These are phyloP conservation scores for Ophiostoma perfectum DNA, from an alignment of 2,329 filamentous ascomycete genomes.

Conservation along the genomic window DNA sequence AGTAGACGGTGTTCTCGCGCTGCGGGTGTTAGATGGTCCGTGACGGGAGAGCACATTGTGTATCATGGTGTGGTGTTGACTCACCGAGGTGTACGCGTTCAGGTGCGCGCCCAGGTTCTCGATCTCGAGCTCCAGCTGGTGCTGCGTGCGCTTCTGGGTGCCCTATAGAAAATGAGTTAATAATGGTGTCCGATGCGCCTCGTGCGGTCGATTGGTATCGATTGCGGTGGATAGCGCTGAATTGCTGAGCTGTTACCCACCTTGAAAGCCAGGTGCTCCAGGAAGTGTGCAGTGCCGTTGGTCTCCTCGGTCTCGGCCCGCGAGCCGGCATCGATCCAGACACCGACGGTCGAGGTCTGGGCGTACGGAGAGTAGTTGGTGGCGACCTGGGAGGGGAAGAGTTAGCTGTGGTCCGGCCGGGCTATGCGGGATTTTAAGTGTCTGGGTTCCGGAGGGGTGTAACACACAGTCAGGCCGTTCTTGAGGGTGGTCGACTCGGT, in stretches of 20 bases:
- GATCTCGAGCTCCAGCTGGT: slow-evolving; percentile 98
- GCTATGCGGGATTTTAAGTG: neutral
- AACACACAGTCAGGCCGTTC: slow-evolving; percentile 87
- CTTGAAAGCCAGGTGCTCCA: slow-evolving; percentile 99
- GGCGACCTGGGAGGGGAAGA: slow-evolving; percentile 62
- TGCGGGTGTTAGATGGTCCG: slow-evolving; percentile 33
- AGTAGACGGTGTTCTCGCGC: slow-evolving; percentile 99
- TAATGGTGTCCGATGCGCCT: neutral
- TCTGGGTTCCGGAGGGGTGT: slow-evolving; percentile 24
- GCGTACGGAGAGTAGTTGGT: slow-evolving; percentile 98
- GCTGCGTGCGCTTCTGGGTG: slow-evolving; percentile 87
- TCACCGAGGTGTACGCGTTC: slow-evolving; percentile 97
- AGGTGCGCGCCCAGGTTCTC: slow-evolving; percentile 99
- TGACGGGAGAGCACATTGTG: slow-evolving; percentile 16
- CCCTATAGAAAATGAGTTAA: slow-evolving; percentile 50
- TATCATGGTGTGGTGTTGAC: slow-evolving; percentile 19
- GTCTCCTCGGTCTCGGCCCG: slow-evolving; percentile 96
- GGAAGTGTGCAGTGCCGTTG: slow-evolving; percentile 98
- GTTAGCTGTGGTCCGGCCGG: slow-evolving; percentile 5
- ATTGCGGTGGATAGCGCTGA: neutral
- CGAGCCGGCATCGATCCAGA: slow-evolving; percentile 99
- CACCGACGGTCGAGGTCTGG: slow-evolving; percentile 95
- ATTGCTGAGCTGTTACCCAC: slow-evolving; percentile 43
- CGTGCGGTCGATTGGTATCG: neutral
- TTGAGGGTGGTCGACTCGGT: slow-evolving; percentile 94